Conservation (phyloP, 495 filamentous ascomycete genomes). For the Aspergillus carlsbadensis region DNA sequence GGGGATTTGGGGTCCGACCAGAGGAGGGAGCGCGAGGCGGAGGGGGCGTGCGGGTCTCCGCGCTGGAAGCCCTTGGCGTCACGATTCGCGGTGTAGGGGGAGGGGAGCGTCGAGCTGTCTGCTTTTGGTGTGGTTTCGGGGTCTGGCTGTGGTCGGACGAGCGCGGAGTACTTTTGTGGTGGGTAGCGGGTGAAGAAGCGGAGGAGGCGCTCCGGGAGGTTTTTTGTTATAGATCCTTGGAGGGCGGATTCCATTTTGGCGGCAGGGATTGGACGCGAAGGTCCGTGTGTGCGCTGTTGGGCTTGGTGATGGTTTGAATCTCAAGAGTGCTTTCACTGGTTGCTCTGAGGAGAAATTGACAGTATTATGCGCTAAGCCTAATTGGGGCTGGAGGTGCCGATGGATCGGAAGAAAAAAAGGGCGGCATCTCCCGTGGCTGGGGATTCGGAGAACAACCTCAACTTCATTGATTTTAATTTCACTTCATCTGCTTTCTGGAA, state of each 20-base stretch:
- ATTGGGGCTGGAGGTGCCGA: constrained; percentile 8
- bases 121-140: constrained; percentile 26
- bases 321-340: too few relatives aligned
- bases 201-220: constrained; percentile 65
- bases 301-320: neutral
- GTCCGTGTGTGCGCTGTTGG: neutral
- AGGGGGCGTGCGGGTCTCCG: constrained; percentile 33
- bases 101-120: constrained; percentile 30
- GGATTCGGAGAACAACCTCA: neutral
- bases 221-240: constrained; percentile 13
- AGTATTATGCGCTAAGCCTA: constrained; percentile 20
- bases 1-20: constrained; percentile 34
- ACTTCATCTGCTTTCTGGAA: neutral
- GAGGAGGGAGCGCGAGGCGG: constrained; percentile 36
- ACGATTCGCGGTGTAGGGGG: constrained; percentile 47
- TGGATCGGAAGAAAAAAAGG: constrained; percentile 20
- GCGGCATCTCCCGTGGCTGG: constrained; percentile 11
- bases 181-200: constrained; percentile 90
- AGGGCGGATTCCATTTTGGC: too few relatives aligned
- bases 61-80: constrained; percentile 43
- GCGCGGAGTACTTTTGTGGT: constrained; percentile 51
- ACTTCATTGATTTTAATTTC: neutral
- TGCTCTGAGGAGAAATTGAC: constrained; percentile 17
- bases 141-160: constrained; percentile 41
- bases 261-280: too few relatives aligned